phyloP scores from a whole-genome alignment of 2,329 filamentous ascomycete species.

The Monosporascus sp. region DNA sequence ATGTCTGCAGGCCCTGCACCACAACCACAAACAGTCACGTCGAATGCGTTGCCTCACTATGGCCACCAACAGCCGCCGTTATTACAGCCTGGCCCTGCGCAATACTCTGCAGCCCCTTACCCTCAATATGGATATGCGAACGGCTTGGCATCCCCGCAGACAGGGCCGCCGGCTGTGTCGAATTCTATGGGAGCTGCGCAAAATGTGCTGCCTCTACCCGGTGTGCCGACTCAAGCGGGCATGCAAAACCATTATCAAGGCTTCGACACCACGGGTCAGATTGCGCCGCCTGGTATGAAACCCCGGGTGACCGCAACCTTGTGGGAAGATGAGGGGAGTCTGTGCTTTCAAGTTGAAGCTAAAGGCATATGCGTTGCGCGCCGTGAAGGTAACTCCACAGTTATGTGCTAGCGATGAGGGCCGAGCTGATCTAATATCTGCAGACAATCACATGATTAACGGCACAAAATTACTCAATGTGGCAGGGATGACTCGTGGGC shows the following conservation, averaged over 20 bases:
- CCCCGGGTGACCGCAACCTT: slow-evolving; percentile 91
- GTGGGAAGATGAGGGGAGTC: slow-evolving; percentile 96
- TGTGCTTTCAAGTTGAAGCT: slow-evolving; percentile 97
- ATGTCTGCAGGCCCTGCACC: slow-evolving; percentile 73
- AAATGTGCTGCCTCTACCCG: slow-evolving; percentile 66
- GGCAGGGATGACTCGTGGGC: slow-evolving; percentile 93
- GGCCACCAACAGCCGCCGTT: slow-evolving; percentile 71
- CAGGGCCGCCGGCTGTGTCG: slow-evolving; percentile 57
- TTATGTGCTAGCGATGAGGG: no score
- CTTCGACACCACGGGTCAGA: slow-evolving; percentile 83
- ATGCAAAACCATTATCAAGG: slow-evolving; percentile 54
- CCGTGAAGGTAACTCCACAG: slow-evolving; percentile 63
- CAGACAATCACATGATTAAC: slow-evolving; percentile 97
- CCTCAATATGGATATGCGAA: slow-evolving; percentile 68
- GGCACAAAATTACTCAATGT: slow-evolving; percentile 96
- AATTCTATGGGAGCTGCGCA: slow-evolving; percentile 59
- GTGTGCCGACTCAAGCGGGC: slow-evolving; percentile 43
- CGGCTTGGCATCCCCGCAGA: slow-evolving; percentile 75
- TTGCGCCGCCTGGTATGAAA: slow-evolving; percentile 91
- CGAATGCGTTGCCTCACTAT: slow-evolving; percentile 69
- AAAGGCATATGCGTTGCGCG: slow-evolving; percentile 93
- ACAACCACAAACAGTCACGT: slow-evolving; percentile 70
- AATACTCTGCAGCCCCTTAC: slow-evolving; percentile 63
- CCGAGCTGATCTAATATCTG: slow-evolving; percentile 2
- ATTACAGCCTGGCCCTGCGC: slow-evolving; percentile 64